Evolutionary conservation across 352 stramenopile species (phyloP).

Genomic region (Phytophthora syringae): DNA sequence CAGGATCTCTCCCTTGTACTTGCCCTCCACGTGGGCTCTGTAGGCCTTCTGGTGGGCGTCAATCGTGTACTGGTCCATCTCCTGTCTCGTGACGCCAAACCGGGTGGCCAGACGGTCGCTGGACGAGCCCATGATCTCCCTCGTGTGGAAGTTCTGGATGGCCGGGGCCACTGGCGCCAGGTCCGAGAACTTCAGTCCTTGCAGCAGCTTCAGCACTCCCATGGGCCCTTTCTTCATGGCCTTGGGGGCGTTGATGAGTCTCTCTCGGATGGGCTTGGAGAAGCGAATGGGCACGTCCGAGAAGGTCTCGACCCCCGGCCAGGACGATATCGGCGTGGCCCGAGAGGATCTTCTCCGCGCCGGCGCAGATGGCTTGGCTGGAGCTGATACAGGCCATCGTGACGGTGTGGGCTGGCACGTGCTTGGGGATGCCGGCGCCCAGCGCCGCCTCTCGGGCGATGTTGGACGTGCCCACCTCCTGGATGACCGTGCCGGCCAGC

Average conservation of each 20-base stretch:
- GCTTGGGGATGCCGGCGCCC: conserved; percentile 94
- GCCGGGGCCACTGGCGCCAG: conserved; percentile 94
- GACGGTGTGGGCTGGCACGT: conserved; percentile 96
- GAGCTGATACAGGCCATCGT: conserved; percentile 97
- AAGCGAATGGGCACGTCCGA: conserved; percentile 98
- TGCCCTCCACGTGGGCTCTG: conserved; percentile 95
- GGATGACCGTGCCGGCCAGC: conserved; percentile 96
- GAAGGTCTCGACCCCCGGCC: conserved; percentile 97
- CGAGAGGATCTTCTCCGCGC: conserved; percentile 96
- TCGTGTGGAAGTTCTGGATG: conserved; percentile 99
- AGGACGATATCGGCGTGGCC: conserved; percentile 96
- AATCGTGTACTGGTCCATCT: conserved; percentile 98
- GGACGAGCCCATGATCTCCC: conserved; percentile 98
- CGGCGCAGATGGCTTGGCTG: conserved; percentile 94
- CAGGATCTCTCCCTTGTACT: conserved; percentile 93
- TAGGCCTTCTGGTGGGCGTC: conserved; percentile 93
- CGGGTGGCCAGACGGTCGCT: conserved; percentile 93
- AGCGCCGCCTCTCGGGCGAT: conserved; percentile 97
- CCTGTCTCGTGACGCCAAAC: conserved; percentile 95
- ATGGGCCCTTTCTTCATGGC: conserved; percentile 95
- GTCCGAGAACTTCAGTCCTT: conserved; percentile 94
- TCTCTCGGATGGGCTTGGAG: conserved; percentile 86
- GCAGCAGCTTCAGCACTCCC: conserved; percentile 91
- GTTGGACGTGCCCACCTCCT: conserved; percentile 98
- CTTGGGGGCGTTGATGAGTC: conserved; percentile 90